Evolutionary conservation across 1,284 basidiomycete genomes (phyloP).

Genomic region (Schizopora paradoxa): DNA sequence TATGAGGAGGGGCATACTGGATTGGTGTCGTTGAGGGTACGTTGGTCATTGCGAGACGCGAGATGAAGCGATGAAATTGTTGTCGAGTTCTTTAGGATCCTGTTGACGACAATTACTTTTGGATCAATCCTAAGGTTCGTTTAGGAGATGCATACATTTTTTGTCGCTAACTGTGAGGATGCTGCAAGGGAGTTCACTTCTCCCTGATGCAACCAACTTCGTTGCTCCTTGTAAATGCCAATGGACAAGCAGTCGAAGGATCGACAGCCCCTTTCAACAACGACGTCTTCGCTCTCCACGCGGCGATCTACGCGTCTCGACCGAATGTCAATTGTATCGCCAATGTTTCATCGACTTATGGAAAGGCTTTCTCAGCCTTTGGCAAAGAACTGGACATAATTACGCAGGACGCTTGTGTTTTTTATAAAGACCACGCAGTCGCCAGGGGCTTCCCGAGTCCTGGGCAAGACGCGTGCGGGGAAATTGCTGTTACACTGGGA

Average conservation of each 20-base stretch:
- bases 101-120: conserved; percentile 46
- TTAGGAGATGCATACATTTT: not conserved
- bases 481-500: conserved; percentile 51
- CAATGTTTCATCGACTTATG: conserved; percentile 57
- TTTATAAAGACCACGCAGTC: conserved; percentile 39
- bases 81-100: conserved; percentile 33
- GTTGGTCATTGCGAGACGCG: conserved; percentile 3
- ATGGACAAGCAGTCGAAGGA: conserved; percentile 42
- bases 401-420: conserved; percentile 45
- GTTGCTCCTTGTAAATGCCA: conserved; percentile 43
- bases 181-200: conserved; percentile 37
- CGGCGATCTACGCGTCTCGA: conserved; percentile 52
- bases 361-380: conserved; percentile 57
- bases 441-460: conserved; percentile 48
- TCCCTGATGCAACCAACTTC: conserved; percentile 40
- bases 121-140: conserved; percentile 47
- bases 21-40: conserved; percentile 55
- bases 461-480: conserved; percentile 51
- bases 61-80: not conserved
- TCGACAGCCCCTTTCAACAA: conserved; percentile 37
- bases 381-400: conserved; percentile 51
- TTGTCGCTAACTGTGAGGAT: too few species aligned
- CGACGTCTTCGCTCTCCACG: conserved; percentile 48
- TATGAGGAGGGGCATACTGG: conserved; percentile 60
- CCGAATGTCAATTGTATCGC: conserved; percentile 60